Percentiles rank a stretch among this genome's conserved stretches.
phyloP scores from a whole-genome alignment of 139 green algal genomes.

The Ettlia oleoabundans region DNA sequence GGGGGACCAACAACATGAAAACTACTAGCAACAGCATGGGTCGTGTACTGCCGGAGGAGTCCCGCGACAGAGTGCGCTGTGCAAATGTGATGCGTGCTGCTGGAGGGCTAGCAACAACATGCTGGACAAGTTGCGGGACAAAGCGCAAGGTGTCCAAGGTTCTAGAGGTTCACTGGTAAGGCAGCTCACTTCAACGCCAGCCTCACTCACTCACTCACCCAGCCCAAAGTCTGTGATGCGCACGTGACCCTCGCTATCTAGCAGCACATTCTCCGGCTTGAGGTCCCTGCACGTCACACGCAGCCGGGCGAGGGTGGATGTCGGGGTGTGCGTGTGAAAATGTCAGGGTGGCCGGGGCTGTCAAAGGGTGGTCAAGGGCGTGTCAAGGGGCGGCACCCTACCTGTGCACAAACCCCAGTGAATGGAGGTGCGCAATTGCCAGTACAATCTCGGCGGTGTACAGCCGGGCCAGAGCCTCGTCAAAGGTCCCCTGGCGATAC shows the following conservation, averaged over 20 bases:
- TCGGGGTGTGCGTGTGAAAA: background rate
- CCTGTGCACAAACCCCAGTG: constrained; percentile 83
- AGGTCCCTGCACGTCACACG: constrained; percentile 59
- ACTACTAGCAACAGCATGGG: too few relatives aligned
- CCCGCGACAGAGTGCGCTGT: too few relatives aligned
- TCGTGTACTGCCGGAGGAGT: too few relatives aligned
- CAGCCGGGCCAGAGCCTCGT: constrained; percentile 86
- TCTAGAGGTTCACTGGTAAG: background rate
- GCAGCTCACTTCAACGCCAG: background rate
- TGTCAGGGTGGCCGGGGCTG: background rate
- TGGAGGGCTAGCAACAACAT: too few relatives aligned
- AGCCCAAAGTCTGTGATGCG: constrained; percentile 90
- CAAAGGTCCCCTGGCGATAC: constrained; percentile 90
- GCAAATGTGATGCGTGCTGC: too few relatives aligned
- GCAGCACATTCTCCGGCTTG: constrained; percentile 94
- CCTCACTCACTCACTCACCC: background rate
- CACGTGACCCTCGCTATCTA: constrained; percentile 95
- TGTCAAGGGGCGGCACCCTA: background rate
- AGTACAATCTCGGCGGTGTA: constrained; percentile 96
- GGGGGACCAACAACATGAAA: too few relatives aligned
- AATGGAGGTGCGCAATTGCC: constrained; percentile 93
- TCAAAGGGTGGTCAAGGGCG: too few relatives aligned
- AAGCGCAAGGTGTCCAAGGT: too few relatives aligned
- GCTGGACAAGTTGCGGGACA: too few relatives aligned
- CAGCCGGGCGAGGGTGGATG: constrained; percentile 30